Evolutionary conservation across 2,329 filamentous ascomycete species (phyloP).

Genomic region (Colletotrichum lini): DNA sequence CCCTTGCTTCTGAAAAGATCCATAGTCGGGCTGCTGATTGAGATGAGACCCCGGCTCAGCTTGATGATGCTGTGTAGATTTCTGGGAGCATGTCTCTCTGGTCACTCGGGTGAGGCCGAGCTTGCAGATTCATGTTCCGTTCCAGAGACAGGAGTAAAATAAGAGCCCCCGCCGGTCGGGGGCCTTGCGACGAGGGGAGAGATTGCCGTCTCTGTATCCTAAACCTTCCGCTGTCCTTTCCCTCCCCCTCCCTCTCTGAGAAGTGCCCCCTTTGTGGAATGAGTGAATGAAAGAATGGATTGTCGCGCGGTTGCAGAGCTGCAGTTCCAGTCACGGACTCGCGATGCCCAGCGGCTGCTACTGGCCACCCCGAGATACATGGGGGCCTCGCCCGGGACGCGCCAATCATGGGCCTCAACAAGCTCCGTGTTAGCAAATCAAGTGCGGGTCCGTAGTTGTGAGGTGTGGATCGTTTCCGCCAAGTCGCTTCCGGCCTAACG

Average conservation of each 20-base stretch:
- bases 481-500: constrained; percentile 35
- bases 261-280: neutral
- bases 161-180: neutral
- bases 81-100: too few species aligned
- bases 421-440: constrained; percentile 32
- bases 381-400: constrained; percentile 11
- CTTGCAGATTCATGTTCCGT: too few species aligned
- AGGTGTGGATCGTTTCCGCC: neutral
- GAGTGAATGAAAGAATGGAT: neutral
- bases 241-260: constrained; percentile 3
- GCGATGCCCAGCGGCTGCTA: constrained; percentile 36
- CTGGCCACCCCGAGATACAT: constrained; percentile 26
- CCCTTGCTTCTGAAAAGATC: too few species aligned
- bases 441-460: constrained; percentile 10
- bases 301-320: constrained; percentile 42
- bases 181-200: neutral
- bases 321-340: constrained; percentile 33
- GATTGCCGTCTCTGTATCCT: neutral
- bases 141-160: neutral
- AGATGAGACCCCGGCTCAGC: neutral
- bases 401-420: constrained; percentile 16
- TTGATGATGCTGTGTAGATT: neutral
- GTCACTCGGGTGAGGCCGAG: too few species aligned
- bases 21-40: too few species aligned
- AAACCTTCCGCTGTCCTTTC: constrained; percentile 2